These are phyloP conservation scores for Silene latifolia DNA, from an alignment of 148 eudicot species.

Conservation along the genomic window DNA sequence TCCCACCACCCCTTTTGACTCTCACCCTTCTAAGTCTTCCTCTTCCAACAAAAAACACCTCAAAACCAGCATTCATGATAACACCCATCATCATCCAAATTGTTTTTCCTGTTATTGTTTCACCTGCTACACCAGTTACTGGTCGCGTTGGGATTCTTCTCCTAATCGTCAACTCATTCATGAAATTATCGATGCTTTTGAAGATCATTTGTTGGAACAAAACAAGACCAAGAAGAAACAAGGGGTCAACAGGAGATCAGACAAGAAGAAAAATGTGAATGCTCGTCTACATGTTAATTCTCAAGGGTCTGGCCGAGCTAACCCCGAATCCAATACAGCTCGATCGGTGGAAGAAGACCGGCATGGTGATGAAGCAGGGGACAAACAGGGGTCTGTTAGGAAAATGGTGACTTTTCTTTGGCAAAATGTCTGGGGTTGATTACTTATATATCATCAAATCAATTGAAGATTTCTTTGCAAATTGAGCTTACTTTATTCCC, in stretches of 20 bases:
- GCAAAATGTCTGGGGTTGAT: constrained; percentile 62
- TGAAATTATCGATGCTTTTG: constrained; percentile 72
- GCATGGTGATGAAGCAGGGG: constrained; percentile 14
- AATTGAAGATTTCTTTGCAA: too few relatives aligned
- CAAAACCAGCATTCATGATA: not conserved
- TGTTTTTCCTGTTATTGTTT: constrained; percentile 63
- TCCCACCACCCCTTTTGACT: not conserved
- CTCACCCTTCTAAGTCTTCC: constrained; percentile 11
- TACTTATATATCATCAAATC: too few relatives aligned
- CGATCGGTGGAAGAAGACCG: constrained; percentile 19
- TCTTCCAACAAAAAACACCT: constrained; percentile 9
- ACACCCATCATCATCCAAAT: constrained; percentile 23
- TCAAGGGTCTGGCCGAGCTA: constrained; percentile 8
- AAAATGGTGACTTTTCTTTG: constrained; percentile 60
- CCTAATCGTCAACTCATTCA: constrained; percentile 74
- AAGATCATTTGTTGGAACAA: constrained; percentile 32
- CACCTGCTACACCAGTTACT: constrained; percentile 63
- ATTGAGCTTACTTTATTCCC: not conserved
- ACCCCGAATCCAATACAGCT: not conserved
- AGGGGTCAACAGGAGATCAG: constrained; percentile 2
- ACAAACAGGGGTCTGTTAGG: constrained; percentile 47
- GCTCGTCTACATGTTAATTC: not conserved
- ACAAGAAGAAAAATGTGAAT: constrained; percentile 7
- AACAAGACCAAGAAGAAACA: constrained; percentile 23
- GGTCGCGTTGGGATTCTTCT: constrained; percentile 83